Evolutionary conservation across 169 alveolate genomes (phyloP).

Genomic region (Fabrea salina): DNA sequence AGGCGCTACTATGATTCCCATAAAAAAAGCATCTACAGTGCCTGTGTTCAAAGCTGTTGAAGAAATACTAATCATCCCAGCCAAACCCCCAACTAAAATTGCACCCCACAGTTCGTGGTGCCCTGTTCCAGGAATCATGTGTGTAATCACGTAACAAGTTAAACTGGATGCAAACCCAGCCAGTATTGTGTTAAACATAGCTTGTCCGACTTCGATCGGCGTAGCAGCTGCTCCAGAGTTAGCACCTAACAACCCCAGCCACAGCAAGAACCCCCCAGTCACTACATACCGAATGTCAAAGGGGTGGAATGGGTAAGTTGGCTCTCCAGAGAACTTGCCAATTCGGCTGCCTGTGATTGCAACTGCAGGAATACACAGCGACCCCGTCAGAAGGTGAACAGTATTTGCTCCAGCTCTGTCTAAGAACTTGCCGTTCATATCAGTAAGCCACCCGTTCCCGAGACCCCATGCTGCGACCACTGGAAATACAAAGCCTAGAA

Average conservation of each 20-base stretch:
- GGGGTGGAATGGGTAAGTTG: neutral
- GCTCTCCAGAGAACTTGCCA: conserved; percentile 28
- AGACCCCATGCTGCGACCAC: conserved; percentile 50
- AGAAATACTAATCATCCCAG: neutral
- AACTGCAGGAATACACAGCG: conserved; percentile 26
- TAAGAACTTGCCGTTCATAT: neutral
- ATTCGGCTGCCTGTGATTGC: conserved; percentile 35
- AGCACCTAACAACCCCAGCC: neutral
- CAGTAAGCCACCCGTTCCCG: conserved; percentile 55
- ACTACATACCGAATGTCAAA: neutral
- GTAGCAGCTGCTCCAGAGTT: neutral
- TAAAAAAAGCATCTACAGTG: neutral
- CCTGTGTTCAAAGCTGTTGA: neutral
- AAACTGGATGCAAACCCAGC: neutral
- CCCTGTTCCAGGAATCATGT: neutral
- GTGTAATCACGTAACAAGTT: neutral
- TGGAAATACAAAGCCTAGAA: conserved; percentile 46
- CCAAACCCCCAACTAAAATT: neutral
- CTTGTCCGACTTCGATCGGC: neutral
- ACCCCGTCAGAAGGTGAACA: conserved; percentile 37
- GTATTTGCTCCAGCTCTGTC: conserved; percentile 49
- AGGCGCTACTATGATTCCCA: neutral
- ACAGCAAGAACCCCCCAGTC: neutral
- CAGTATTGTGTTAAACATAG: neutral
- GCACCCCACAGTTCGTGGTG: neutral